These are phyloP conservation scores for Echinochloa phyllopogon DNA, from an alignment of 176 grass and related monocot species.

Conservation along the genomic window DNA sequence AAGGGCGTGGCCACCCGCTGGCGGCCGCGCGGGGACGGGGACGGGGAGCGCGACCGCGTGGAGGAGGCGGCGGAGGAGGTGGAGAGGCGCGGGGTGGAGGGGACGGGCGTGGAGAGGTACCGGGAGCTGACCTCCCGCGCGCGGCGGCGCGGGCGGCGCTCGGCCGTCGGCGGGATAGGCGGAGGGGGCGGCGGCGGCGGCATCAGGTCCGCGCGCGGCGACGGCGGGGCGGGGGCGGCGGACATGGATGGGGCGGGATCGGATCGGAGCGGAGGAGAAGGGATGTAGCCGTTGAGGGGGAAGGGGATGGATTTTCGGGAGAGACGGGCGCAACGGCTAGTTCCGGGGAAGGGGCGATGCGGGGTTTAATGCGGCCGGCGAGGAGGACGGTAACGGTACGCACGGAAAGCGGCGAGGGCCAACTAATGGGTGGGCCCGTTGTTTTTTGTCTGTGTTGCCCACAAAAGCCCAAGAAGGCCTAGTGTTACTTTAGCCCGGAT, in stretches of 20 bases:
- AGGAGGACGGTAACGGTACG: constrained; percentile 16
- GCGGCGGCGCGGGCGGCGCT: constrained; percentile 54
- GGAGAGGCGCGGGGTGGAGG: constrained; percentile 50
- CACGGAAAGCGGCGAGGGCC: not conserved
- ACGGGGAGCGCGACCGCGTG: constrained; percentile 42
- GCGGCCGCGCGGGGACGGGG: constrained; percentile 43
- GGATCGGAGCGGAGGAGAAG: constrained; percentile 9
- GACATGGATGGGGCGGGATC: constrained; percentile 43
- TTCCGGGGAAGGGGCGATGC: not conserved
- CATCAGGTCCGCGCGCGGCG: constrained; percentile 21
- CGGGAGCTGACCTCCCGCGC: constrained; percentile 79
- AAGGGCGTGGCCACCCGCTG: constrained; percentile 48
- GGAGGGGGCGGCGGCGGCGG: constrained; percentile 37
- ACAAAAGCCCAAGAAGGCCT: not conserved
- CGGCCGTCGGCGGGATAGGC: constrained; percentile 32
- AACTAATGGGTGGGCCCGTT: not conserved
- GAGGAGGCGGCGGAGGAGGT: constrained; percentile 40
- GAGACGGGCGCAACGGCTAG: constrained; percentile 46
- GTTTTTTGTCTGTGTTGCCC: not conserved
- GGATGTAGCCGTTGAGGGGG: constrained; percentile 33
- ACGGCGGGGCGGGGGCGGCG: constrained; percentile 12
- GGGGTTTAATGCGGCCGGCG: constrained; percentile 35
- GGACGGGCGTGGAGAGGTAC: constrained; percentile 68
- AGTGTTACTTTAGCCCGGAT: not conserved
- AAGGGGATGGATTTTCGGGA: constrained; percentile 21